Base-by-base conservation (phyloP, 2,329 filamentous ascomycete genomes). In the Purpureocillium takamizusanense region DNA sequence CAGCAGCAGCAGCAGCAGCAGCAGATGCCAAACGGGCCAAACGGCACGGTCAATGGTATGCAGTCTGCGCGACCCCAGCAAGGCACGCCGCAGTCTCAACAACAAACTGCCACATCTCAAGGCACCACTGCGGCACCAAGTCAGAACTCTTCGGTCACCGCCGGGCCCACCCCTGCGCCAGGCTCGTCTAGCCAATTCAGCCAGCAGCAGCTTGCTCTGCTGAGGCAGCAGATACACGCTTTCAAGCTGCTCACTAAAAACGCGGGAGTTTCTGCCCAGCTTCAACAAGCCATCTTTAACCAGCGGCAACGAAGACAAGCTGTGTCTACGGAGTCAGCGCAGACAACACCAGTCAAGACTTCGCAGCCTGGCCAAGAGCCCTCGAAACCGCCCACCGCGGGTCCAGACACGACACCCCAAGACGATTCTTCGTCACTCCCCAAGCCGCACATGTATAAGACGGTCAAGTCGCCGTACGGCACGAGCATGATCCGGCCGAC, bases 231-330 rank as follows among this genome's bases (percentile, higher is more conserved):
- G 58, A 95, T 97, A 36, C 74, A 83, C 50, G 89, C 90, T 0
- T 97, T 95, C 64, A 94, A 94, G 62, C 74, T 88, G 48, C 70
- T 98, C 4, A 83, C 86, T 5, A 94, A 92, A 61, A 95, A 95
- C 49, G 72, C 83, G 12, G 83, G 88, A 1, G 78, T 97, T 4
- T 87, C 90, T 1, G 62, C 76, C 23, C 74, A 78, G 45, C 75
- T 95, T 46, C 87, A 94, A 56, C 84, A 90, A 53, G 78, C 84
- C 35, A 80, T 97, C 29, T 94, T 89, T 56, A 73, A 82, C 33
- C 79, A 83, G 41, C 78, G 82, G 35, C 75, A 81, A 48, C 80
- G 81, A 48, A 77, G 82, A 50, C 60, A 64, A 40, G 68, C 79
- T 18, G 68, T 76, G 12, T 62, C 62, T n/a, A 54, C 56, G 4